phyloP scores from a whole-genome alignment of 2,329 filamentous ascomycete genomes.

The Polytolypa hystricis region DNA sequence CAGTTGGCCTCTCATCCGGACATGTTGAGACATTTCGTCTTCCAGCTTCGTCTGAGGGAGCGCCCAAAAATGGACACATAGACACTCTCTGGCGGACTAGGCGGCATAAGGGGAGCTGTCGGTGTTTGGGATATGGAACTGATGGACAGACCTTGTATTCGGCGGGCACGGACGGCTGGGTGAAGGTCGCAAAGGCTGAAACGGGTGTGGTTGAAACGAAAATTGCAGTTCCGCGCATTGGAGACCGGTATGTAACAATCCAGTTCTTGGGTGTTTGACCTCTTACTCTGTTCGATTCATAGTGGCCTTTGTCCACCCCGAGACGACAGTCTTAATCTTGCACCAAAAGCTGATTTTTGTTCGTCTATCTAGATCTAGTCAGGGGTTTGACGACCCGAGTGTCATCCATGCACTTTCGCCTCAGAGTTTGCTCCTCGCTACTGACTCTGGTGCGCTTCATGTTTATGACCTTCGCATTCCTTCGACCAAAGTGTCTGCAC shows the following conservation, averaged over 20 bases:
- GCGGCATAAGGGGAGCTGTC: slow-evolving; percentile 88
- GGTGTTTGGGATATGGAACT: slow-evolving; percentile 63
- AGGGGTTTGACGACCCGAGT: slow-evolving; percentile 58
- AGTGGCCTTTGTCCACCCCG: no score
- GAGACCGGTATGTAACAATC: slow-evolving; percentile 28
- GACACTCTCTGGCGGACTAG: slow-evolving; percentile 77
- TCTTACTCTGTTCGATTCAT: no score
- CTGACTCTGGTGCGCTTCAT: slow-evolving; percentile 81
- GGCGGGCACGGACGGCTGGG: slow-evolving; percentile 51
- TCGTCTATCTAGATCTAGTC: neutral
- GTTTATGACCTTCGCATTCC: slow-evolving; percentile 70
- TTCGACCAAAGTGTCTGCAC: slow-evolving; percentile 43
- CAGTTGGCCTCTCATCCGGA: slow-evolving; percentile 72
- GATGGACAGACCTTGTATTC: slow-evolving; percentile 61
- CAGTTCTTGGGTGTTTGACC: neutral
- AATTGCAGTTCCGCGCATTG: slow-evolving; percentile 54
- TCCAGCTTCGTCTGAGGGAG: slow-evolving; percentile 43
- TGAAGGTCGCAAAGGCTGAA: slow-evolving; percentile 48
- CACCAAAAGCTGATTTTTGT: no score
- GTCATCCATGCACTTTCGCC: slow-evolving; percentile 75
- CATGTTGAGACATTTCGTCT: slow-evolving; percentile 78
- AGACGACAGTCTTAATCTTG: no score
- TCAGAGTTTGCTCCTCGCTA: slow-evolving; percentile 76
- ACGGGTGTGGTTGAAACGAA: slow-evolving; percentile 67
- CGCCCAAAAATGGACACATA: slow-evolving; percentile 53